These are phyloP conservation scores for Aegilops tauschii DNA, from an alignment of 176 grass and related monocot genomes.

Conservation along the genomic window DNA sequence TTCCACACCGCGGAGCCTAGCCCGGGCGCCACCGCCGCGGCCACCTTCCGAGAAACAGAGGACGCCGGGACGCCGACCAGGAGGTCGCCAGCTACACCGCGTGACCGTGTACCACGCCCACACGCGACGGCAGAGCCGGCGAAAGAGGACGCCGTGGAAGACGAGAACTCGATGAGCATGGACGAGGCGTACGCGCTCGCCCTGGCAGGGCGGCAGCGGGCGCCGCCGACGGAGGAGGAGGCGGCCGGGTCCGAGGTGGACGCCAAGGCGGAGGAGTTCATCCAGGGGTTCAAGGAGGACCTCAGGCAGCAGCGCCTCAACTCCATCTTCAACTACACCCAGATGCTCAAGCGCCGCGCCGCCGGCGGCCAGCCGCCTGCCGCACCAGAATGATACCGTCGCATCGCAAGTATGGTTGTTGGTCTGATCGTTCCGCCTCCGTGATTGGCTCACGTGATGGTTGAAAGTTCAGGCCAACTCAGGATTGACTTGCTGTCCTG, in stretches of 20 bases:
- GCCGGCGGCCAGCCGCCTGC: neutral
- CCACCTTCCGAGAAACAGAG: neutral
- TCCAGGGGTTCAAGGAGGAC: constrained; percentile 31
- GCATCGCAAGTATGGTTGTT: neutral
- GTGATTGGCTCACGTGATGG: neutral
- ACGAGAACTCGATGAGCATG: constrained; percentile 37
- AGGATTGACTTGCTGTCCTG: neutral
- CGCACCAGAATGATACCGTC: neutral
- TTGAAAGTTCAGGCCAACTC: neutral
- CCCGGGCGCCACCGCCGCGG: neutral
- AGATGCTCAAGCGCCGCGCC: constrained; percentile 45
- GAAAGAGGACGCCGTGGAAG: neutral
- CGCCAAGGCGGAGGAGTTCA: constrained; percentile 44
- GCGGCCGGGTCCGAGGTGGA: constrained; percentile 32
- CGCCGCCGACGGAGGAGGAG: constrained; percentile 13
- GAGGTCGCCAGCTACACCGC: neutral
- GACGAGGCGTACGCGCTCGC: constrained; percentile 43
- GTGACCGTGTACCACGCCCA: too few species aligned
- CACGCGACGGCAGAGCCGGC: neutral
- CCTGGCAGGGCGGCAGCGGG: constrained; percentile 4
- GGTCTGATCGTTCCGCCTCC: neutral
- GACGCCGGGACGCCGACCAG: neutral
- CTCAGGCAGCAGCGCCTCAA: constrained; percentile 40
- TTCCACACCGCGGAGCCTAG: neutral
- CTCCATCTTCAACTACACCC: constrained; percentile 62